Base-by-base conservation (phyloP, 148 eudicot species). In the Vaccinium macrocarpon region DNA sequence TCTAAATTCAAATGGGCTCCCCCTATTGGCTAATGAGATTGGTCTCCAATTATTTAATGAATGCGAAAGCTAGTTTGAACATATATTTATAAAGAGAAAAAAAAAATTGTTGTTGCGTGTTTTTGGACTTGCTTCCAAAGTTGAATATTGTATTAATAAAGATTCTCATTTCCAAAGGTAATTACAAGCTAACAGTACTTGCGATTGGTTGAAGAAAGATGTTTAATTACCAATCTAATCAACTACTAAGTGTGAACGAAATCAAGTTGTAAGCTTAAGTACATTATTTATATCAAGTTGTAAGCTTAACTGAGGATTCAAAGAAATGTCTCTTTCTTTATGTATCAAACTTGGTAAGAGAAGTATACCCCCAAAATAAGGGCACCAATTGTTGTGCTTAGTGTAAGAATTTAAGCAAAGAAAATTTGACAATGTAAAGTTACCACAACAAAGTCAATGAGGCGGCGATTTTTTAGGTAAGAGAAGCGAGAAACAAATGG, bases 401-500 rank as follows among this genome's bases (percentile, higher is more conserved):
- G 72, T 23, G 16, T 66, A 2, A 25, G 35, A 12, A 66, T 29
- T 66, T 23, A 66, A 12, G 35, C 6, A 66, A 66, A 66, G 72
- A 66, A 25, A 66, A 25, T 66, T 52, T 12, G 27, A 29, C 27
- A 66, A 66, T 25, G 35, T 29, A 51, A 32, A 46, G 55, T 16
- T 29, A 62, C 12, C 71, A 57, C 1, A 6, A 27, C 1, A 12
- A 81, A 49, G 74, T 80, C 71, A 57, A 64, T 8, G 25, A 4
- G 38, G 46, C 59, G 76, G 76, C 83, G 27, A 68, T 49, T 66
- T 68, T 42, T 6, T 51, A 16, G 57, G 76, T 81, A 61, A 66
- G 42, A 78, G 53, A 66, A 66, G 15, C 23, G 8, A n/a, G 23
- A 19, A 64, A 66, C 14, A 38, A 21, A 64, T 25, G 61, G 29